These are phyloP conservation scores for Nitzschia inconspicua DNA, from an alignment of 108 stramenopile genomes.

Conservation along the genomic window DNA sequence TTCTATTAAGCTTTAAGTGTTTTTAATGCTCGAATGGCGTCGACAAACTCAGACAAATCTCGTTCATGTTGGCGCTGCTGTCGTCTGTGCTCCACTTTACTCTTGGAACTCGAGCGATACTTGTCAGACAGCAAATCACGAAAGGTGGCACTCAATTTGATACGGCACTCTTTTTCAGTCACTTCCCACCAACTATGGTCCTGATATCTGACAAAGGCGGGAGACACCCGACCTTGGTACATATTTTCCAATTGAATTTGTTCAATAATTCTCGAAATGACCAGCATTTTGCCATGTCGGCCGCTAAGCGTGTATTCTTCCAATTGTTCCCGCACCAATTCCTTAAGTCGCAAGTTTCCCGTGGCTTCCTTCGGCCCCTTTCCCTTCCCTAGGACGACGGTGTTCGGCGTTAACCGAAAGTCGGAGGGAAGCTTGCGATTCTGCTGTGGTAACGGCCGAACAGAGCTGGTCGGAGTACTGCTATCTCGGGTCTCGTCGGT, in stretches of 20 bases:
- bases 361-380: background rate
- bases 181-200: conserved; percentile 12
- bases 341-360: conserved; percentile 18
- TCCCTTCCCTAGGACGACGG: conserved; percentile 19
- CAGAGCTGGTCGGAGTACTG: too few relatives aligned
- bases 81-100: conserved; percentile 19
- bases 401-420: conserved; percentile 16
- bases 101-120: conserved; percentile 22
- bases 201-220: conserved; percentile 20
- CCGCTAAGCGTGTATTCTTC: background rate
- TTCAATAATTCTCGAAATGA: conserved; percentile 3
- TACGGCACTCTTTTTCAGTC: conserved; percentile 5
- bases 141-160: conserved; percentile 14
- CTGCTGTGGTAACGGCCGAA: background rate
- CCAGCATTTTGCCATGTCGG: conserved; percentile 3
- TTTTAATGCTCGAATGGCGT: too few relatives aligned
- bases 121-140: conserved; percentile 25
- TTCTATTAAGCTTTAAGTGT: too few relatives aligned
- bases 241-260: background rate
- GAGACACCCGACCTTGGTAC: too few relatives aligned
- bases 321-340: background rate
- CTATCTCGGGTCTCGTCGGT: too few relatives aligned
- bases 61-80: conserved; percentile 4
- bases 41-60: too few relatives aligned
- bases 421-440: conserved; percentile 10